Evolutionary conservation across 2,329 filamentous ascomycete genomes (phyloP).

Genomic region (Fusarium guadeloupense): DNA sequence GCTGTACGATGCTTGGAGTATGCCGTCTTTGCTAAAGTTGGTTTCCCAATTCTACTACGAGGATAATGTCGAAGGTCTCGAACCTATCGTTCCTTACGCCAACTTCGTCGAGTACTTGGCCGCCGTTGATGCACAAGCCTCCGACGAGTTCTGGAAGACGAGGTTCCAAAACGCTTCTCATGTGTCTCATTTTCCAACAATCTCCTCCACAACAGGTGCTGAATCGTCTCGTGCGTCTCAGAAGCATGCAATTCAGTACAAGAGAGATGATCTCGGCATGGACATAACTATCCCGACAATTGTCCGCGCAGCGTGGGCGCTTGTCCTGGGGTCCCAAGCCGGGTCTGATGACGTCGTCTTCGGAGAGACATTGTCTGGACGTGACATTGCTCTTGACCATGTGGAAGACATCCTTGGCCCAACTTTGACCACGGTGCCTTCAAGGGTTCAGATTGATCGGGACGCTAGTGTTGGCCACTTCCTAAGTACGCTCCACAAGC

Average conservation of each 20-base stretch:
- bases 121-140: slow-evolving; percentile 6
- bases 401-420: slow-evolving; percentile 29
- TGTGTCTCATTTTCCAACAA: slow-evolving; percentile 19
- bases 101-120: slow-evolving; percentile 30
- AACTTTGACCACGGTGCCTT: slow-evolving; percentile 25
- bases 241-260: slow-evolving; percentile 3
- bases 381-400: slow-evolving; percentile 16
- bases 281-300: slow-evolving; percentile 23
- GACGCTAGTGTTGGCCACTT: not conserved
- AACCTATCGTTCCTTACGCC: not conserved
- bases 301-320: slow-evolving; percentile 28
- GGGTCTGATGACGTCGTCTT: slow-evolving; percentile 32
- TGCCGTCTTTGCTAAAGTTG: slow-evolving; percentile 24
- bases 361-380: slow-evolving; percentile 26
- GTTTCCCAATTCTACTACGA: slow-evolving; percentile 13
- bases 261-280: not conserved
- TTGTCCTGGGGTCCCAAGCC: slow-evolving; percentile 11
- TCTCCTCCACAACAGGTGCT: not conserved
- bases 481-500: not conserved
- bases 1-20: slow-evolving; percentile 39
- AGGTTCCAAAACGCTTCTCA: not conserved
- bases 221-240: not conserved
- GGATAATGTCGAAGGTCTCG: not conserved
- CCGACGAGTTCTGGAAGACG: slow-evolving; percentile 22
- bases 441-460: slow-evolving; percentile 13